Evolutionary conservation across 495 filamentous ascomycete genomes (phyloP), one percentile per base, ranked within the genome.

Genomic region (Penicillium egyptiacum): DNA sequence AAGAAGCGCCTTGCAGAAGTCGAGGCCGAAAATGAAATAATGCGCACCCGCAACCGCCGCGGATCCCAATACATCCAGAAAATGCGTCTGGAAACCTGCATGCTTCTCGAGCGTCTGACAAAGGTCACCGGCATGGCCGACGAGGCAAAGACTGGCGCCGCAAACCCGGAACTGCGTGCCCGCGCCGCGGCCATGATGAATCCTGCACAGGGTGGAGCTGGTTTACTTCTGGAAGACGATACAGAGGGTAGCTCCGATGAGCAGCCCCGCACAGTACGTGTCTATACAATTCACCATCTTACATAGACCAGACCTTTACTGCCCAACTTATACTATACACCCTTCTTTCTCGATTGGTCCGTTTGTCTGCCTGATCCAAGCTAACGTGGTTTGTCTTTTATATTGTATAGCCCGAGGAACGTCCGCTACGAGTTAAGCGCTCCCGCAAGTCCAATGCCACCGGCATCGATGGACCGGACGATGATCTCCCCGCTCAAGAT

Each of bases 1-100:
- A 95, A 94, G 73, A 86, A 88, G 61, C 90, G 95, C 40, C 88
- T 96, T 52, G 85, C 81, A 56, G 93, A 98, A 67, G 87, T 98
- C 64, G 91, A 98, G 65, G 86, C 88, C 30, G 86, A 88, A 61
- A 96, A 96, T 65, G 91, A 96, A 53, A 77, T 87, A 19, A 84
- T 88, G 43, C 84, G 89, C 37, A 72, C 89, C 26, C 90, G 91
- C 45, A 87, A 93, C 42, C 79, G 77, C n/a, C 91, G 95, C 39
- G 80, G 92, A 47, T 83, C 87, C 69, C 84, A 91, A 44, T 87
- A 86, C 62, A 86, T 97, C 61, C 84, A 92, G 57, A 96, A 97
- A 74, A 87, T 93, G 83, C 88, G 95, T 37, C 81, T 98, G 1
- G 92, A 97, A 74, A 75, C 87, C 81, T 66, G 91, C 87, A 92